These are phyloP conservation scores for Microascus cirrosus DNA, from an alignment of 2,329 filamentous ascomycete genomes.

Conservation along the genomic window DNA sequence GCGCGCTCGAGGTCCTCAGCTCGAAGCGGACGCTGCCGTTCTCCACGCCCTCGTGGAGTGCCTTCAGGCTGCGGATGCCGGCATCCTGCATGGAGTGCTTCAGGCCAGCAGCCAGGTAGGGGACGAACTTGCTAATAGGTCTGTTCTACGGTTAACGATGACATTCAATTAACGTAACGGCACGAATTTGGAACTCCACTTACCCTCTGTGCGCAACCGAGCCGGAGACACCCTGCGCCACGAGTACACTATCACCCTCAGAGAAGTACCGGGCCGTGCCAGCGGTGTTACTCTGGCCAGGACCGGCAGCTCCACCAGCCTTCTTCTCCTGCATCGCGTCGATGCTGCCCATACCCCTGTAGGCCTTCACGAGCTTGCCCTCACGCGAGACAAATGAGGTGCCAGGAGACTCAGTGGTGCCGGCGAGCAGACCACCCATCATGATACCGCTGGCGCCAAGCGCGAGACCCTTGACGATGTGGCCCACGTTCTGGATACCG, in stretches of 20 bases:
- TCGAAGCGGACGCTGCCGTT: constrained; percentile 80
- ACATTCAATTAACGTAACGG: neutral
- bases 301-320: constrained; percentile 62
- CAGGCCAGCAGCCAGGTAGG: constrained; percentile 87
- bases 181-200: constrained; percentile 9
- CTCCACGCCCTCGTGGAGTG: constrained; percentile 64
- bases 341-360: constrained; percentile 97
- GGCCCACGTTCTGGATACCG: constrained; percentile 95
- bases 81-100: constrained; percentile 98
- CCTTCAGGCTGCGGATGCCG: constrained; percentile 68
- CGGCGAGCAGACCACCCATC: constrained; percentile 97
- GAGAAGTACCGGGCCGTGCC: constrained; percentile 98
- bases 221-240: constrained; percentile 93
- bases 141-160: constrained; percentile 28
- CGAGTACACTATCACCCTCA: constrained; percentile 86
- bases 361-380: constrained; percentile 97
- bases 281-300: constrained; percentile 74
- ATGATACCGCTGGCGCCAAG: constrained; percentile 93
- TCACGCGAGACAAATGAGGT: constrained; percentile 94
- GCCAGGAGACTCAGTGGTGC: constrained; percentile 93
- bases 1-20: constrained; percentile 84
- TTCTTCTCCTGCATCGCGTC: constrained; percentile 99
- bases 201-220: constrained; percentile 65
- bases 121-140: constrained; percentile 88
- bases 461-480: constrained; percentile 96